Conservation (phyloP, 2,329 filamentous ascomycete genomes). For the Phoma sp. region DNA sequence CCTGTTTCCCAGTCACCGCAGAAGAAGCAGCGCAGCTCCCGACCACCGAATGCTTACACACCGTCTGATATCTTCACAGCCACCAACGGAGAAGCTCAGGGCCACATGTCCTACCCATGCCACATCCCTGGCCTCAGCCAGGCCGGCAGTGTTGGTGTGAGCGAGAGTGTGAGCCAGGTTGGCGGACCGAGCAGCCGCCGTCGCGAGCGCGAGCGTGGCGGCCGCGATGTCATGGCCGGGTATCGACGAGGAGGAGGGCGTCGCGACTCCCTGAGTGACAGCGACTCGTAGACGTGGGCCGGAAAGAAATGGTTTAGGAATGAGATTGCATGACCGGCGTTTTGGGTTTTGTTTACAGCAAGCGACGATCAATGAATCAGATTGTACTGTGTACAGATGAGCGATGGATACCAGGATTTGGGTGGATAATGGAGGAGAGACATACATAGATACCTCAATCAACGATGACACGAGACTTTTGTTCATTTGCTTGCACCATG, state of each 20-base stretch:
- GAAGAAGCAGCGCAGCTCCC: slow-evolving; percentile 44
- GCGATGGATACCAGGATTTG: slow-evolving; percentile 8
- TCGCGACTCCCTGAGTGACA: slow-evolving; percentile 63
- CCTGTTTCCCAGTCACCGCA: slow-evolving; percentile 44
- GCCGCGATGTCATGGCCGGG: slow-evolving; percentile 54
- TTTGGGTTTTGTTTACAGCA: slow-evolving; percentile 6
- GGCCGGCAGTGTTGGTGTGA: slow-evolving; percentile 43
- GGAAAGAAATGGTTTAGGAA: background rate
- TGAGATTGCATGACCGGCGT: slow-evolving; percentile 13
- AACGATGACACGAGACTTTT: background rate
- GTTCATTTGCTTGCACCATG: no score
- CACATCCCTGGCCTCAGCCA: slow-evolving; percentile 62
- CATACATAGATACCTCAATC: slow-evolving; percentile 15
- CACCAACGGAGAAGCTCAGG: slow-evolving; percentile 49
- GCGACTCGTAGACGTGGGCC: slow-evolving; percentile 46
- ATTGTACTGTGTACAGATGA: slow-evolving; percentile 1
- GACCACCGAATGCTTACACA: slow-evolving; percentile 27
- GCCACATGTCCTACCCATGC: slow-evolving; percentile 64
- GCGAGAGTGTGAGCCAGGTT: slow-evolving; percentile 51
- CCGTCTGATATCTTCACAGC: slow-evolving; percentile 49
- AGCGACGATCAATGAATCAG: slow-evolving; percentile 1
- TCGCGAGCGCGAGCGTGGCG: slow-evolving; percentile 16
- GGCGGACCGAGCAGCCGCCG: slow-evolving; percentile 40
- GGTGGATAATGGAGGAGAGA: slow-evolving; percentile 3
- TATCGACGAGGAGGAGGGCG: slow-evolving; percentile 53